Conservation (phyloP, 1,139 yeast genomes). For the Nadsonia starkeyi-henricii region DNA sequence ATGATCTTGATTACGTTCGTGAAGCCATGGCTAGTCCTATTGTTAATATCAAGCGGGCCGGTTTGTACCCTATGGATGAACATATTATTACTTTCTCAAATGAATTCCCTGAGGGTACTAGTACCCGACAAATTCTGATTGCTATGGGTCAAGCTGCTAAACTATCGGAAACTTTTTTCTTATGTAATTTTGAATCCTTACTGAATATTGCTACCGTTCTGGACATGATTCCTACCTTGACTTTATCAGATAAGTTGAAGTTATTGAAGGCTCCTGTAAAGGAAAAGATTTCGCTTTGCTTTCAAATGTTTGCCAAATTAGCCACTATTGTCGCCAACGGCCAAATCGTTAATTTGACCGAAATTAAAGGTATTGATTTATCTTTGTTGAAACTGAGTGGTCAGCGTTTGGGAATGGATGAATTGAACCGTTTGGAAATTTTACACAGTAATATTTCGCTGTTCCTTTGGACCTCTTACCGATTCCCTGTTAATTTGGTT, state of each 20-base stretch:
- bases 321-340: conserved; percentile 21
- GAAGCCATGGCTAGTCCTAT: conserved; percentile 17
- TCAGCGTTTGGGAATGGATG: conserved; percentile 7
- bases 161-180: conserved; percentile 12
- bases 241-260: conserved; percentile 20
- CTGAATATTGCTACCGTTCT: conserved; percentile 17
- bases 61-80: conserved; percentile 19
- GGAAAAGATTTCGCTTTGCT: conserved; percentile 8
- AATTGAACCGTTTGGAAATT: conserved; percentile 35
- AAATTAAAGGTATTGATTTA: conserved; percentile 15
- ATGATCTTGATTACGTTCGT: conserved; percentile 19
- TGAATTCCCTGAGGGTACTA: conserved; percentile 10
- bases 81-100: conserved; percentile 15
- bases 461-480: conserved; percentile 73
- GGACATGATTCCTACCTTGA: conserved; percentile 16
- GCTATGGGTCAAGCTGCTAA: conserved; percentile 11
- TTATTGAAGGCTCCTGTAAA: conserved; percentile 25
- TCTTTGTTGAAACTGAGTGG: conserved; percentile 8
- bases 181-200: conserved; percentile 15
- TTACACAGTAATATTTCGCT: conserved; percentile 56
- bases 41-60: conserved; percentile 17
- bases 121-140: conserved; percentile 15
- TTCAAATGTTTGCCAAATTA: conserved; percentile 17
- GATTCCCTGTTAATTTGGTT: conserved; percentile 71
- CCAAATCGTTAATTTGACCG: conserved; percentile 16